Evolutionary conservation across 2,329 filamentous ascomycete genomes (phyloP).

Genomic region (Penicillium olsonii): DNA sequence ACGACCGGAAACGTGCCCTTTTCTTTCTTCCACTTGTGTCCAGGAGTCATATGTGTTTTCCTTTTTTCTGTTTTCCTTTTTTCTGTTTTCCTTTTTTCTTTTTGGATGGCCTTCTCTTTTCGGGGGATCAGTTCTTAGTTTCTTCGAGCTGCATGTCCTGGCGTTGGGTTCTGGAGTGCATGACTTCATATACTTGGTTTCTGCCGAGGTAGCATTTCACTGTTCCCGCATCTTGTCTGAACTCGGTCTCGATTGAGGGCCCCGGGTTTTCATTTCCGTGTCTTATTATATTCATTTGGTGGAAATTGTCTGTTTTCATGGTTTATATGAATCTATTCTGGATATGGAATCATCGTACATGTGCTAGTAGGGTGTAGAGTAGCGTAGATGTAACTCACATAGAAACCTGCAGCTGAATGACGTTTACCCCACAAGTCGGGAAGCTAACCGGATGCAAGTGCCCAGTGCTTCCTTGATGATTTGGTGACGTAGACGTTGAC

Average conservation of each 20-base stretch:
- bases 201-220: conserved; percentile 1
- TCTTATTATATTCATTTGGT: conserved; percentile 27
- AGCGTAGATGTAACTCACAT: too few species aligned
- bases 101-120: conserved; percentile 18
- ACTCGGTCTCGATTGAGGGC: too few species aligned
- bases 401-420: conserved; percentile 4
- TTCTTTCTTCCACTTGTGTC: conserved; percentile 21
- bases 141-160: conserved; percentile 29
- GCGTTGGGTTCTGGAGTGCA: conserved; percentile 34
- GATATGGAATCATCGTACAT: too few species aligned
- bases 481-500: conserved; percentile 33
- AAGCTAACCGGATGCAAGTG: conserved; percentile 1
- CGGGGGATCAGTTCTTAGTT: conserved; percentile 15
- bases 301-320: conserved; percentile 16
- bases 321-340: conserved; percentile 12
- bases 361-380: too few species aligned
- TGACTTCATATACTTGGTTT: conserved; percentile 29
- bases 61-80: conserved; percentile 14
- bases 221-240: neutral
- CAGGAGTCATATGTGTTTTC: conserved; percentile 31
- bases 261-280: conserved; percentile 23
- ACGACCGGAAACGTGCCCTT: conserved; percentile 25
- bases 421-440: conserved; percentile 20
- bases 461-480: too few species aligned
- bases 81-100: conserved; percentile 26